phyloP scores from a whole-genome alignment of 768 basidiomycete species.

The Hydnum rufescens region DNA sequence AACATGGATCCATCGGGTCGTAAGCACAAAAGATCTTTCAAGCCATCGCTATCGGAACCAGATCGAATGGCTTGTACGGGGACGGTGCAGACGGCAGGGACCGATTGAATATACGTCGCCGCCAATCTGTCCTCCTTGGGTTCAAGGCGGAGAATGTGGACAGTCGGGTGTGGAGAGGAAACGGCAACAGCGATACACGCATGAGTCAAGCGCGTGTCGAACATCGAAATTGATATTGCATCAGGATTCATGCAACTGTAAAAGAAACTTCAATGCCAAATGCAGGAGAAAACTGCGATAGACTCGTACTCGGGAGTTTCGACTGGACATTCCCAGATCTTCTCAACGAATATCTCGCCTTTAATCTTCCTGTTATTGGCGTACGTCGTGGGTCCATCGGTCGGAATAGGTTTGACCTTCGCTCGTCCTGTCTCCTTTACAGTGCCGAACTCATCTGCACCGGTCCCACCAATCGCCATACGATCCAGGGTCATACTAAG shows the following conservation, averaged over 20 bases:
- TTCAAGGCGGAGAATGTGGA: not conserved
- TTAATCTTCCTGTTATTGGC: not conserved
- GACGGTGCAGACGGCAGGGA: constrained; percentile 1
- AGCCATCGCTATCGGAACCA: constrained; percentile 11
- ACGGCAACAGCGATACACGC: not conserved
- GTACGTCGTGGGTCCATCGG: no score
- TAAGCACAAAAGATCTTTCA: not conserved
- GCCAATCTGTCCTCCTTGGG: not conserved
- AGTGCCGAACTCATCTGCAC: constrained; percentile 23
- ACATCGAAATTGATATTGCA: not conserved
- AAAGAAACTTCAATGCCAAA: not conserved
- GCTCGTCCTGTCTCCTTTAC: no score
- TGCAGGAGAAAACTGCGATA: not conserved
- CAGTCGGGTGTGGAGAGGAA: not conserved
- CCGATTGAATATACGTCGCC: not conserved
- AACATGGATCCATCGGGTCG: not conserved
- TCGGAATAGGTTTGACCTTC: no score
- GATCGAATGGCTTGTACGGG: constrained; percentile 18
- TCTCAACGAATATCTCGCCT: not conserved
- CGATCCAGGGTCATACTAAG: constrained; percentile 43
- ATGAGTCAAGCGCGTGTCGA: not conserved
- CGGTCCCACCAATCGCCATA: constrained; percentile 38
- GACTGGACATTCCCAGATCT: not conserved
- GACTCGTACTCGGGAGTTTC: not conserved
- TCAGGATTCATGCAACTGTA: not conserved